Percentiles rank a stretch among this genome's conserved stretches.
These are phyloP conservation scores for Suillus hirtellus DNA, from an alignment of 768 basidiomycete genomes.

Conservation along the genomic window DNA sequence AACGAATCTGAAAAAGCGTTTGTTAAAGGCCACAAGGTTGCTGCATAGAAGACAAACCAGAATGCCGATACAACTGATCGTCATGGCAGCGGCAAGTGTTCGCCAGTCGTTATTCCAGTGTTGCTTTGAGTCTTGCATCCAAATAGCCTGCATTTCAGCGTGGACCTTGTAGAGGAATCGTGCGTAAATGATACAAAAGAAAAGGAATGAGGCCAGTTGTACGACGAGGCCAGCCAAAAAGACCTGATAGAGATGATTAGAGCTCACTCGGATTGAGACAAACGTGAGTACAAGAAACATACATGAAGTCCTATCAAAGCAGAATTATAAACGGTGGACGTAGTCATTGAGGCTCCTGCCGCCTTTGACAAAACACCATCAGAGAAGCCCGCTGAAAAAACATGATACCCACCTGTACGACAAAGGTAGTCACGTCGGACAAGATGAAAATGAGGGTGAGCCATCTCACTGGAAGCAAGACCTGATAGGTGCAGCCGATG, in stretches of 20 bases:
- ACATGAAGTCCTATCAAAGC: constrained; percentile 39
- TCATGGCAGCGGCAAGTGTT: constrained; percentile 48
- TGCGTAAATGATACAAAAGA: constrained; percentile 47
- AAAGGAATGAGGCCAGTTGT: constrained; percentile 53
- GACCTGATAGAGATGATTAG: constrained; percentile 36
- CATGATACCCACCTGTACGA: constrained; percentile 50
- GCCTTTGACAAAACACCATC: constrained; percentile 35
- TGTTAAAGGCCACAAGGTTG: not conserved
- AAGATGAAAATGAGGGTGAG: constrained; percentile 61
- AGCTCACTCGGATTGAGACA: constrained; percentile 5
- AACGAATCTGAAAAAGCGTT: constrained; percentile 52
- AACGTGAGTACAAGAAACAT: constrained; percentile 17
- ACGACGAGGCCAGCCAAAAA: constrained; percentile 59
- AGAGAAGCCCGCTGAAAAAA: not conserved
- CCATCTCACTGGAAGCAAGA: constrained; percentile 47
- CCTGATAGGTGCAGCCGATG: constrained; percentile 46
- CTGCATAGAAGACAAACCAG: constrained; percentile 43
- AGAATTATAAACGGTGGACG: constrained; percentile 34
- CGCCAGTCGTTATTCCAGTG: constrained; percentile 62
- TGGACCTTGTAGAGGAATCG: constrained; percentile 52
- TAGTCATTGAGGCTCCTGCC: constrained; percentile 48
- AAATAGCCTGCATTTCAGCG: constrained; percentile 40
- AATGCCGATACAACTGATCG: constrained; percentile 61
- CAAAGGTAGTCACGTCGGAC: constrained; percentile 65
- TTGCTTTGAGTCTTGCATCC: constrained; percentile 38